Conservation (phyloP, 1,284 basidiomycete species). For the Cutaneotrichosporon dermatis region DNA sequence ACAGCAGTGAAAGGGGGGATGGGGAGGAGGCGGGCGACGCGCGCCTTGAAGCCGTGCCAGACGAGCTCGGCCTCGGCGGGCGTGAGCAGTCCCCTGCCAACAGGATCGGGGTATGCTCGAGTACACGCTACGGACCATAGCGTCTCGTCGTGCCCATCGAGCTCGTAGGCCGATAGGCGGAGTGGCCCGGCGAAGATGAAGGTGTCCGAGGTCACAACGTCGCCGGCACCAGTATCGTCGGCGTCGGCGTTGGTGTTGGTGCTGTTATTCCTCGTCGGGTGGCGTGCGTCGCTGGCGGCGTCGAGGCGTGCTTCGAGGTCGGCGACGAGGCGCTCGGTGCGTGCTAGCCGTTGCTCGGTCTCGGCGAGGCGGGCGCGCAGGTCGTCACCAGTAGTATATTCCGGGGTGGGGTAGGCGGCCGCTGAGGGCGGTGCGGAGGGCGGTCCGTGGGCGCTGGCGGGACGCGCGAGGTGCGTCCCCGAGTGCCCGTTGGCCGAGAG, state of each 20-base stretch:
- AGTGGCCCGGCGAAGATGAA: slow-evolving; percentile 10
- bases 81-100: slow-evolving; percentile 17
- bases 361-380: slow-evolving; percentile 14
- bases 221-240: not conserved
- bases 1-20: slow-evolving; percentile 30
- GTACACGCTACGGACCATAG: slow-evolving; percentile 16
- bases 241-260: not conserved
- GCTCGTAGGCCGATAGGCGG: slow-evolving; percentile 3
- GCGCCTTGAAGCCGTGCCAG: slow-evolving; percentile 34
- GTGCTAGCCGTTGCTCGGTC: slow-evolving; percentile 12
- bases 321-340: slow-evolving; percentile 7
- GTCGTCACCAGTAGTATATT: not conserved
- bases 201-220: no score
- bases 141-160: slow-evolving; percentile 21
- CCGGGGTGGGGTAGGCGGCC: not conserved
- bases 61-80: slow-evolving; percentile 26
- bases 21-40: slow-evolving; percentile 27
- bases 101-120: slow-evolving; percentile 22
- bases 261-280: not conserved
- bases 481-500: no score
- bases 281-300: not conserved
- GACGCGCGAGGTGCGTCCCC: no score
- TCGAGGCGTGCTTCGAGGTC: not conserved
- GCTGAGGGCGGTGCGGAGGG: not conserved
- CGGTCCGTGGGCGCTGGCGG: no score